Conservation (phyloP, 2,329 filamentous ascomycete genomes). For the Aspergillus thermomutatus region DNA sequence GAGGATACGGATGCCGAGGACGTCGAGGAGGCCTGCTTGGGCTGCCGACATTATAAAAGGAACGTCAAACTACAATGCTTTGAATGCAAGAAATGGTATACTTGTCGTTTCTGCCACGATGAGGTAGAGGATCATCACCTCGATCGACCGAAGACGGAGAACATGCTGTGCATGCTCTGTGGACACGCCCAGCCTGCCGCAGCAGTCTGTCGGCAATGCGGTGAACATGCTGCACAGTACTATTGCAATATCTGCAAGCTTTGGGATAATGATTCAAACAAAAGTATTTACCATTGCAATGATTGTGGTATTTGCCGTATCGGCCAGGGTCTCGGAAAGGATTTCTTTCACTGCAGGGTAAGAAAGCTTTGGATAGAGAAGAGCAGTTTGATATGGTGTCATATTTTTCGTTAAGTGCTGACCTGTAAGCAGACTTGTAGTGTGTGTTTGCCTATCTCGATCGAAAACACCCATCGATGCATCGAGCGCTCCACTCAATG, state of each 20-base stretch:
- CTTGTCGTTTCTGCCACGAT: slow-evolving; percentile 93
- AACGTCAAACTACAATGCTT: slow-evolving; percentile 96
- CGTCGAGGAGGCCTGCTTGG: slow-evolving; percentile 57
- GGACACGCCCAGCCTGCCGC: slow-evolving; percentile 76
- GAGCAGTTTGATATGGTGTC: neutral
- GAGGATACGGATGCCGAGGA: slow-evolving; percentile 47
- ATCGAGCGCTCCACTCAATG: slow-evolving; percentile 93
- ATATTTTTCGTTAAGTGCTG: slow-evolving; percentile 6
- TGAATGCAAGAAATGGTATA: slow-evolving; percentile 87
- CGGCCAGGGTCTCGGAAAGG: slow-evolving; percentile 86
- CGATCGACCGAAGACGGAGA: slow-evolving; percentile 76
- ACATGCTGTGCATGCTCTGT: slow-evolving; percentile 98
- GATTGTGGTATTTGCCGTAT: slow-evolving; percentile 95
- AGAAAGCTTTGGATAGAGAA: slow-evolving; percentile 16
- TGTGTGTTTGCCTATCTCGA: slow-evolving; percentile 88
- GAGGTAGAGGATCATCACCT: slow-evolving; percentile 73
- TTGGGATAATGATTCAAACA: slow-evolving; percentile 90
- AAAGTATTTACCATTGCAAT: slow-evolving; percentile 91
- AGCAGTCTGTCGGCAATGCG: slow-evolving; percentile 75
- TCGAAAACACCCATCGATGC: slow-evolving; percentile 82
- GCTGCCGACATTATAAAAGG: slow-evolving; percentile 88
- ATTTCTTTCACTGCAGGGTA: slow-evolving; percentile 98
- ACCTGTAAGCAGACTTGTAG: slow-evolving; percentile 67
- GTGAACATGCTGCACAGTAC: slow-evolving; percentile 75
- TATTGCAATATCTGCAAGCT: slow-evolving; percentile 94